Conservation (phyloP, 768 basidiomycete species). For the Termitomyces sp. region DNA sequence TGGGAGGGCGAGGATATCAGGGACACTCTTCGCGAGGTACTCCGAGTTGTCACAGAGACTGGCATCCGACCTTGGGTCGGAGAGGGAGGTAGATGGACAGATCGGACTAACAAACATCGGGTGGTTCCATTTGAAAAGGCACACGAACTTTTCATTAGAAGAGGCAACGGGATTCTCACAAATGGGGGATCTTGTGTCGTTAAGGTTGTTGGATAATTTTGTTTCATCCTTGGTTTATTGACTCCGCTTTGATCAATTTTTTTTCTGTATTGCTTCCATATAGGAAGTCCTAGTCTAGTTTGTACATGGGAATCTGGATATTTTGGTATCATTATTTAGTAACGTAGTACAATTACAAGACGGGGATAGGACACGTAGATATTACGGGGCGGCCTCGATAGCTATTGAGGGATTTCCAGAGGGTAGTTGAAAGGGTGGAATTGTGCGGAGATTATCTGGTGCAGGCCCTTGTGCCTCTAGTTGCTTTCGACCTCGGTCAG, state of each 20-base stretch:
- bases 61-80: slow-evolving; percentile 15
- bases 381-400: slow-evolving; percentile 34
- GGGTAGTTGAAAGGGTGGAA: slow-evolving; percentile 60
- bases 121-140: slow-evolving; percentile 52
- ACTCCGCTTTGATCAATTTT: not conserved
- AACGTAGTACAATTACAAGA: not conserved
- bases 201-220: slow-evolving; percentile 31
- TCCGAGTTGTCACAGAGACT: slow-evolving; percentile 24
- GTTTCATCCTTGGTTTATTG: not conserved
- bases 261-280: not conserved
- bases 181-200: slow-evolving; percentile 43
- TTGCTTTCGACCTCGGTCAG: slow-evolving; percentile 61
- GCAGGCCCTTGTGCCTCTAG: slow-evolving; percentile 53
- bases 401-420: slow-evolving; percentile 36
- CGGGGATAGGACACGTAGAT: not conserved
- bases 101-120: slow-evolving; percentile 14
- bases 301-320: slow-evolving; percentile 5
- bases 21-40: slow-evolving; percentile 36
- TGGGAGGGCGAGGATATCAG: slow-evolving; percentile 76
- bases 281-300: not conserved
- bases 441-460: slow-evolving; percentile 69
- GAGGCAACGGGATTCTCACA: slow-evolving; percentile 25
- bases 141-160: slow-evolving; percentile 43
- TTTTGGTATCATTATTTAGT: not conserved
- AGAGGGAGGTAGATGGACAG: slow-evolving; percentile 4